Conservation (phyloP, 345 rosid species). For the Excoecaria agallocha region DNA sequence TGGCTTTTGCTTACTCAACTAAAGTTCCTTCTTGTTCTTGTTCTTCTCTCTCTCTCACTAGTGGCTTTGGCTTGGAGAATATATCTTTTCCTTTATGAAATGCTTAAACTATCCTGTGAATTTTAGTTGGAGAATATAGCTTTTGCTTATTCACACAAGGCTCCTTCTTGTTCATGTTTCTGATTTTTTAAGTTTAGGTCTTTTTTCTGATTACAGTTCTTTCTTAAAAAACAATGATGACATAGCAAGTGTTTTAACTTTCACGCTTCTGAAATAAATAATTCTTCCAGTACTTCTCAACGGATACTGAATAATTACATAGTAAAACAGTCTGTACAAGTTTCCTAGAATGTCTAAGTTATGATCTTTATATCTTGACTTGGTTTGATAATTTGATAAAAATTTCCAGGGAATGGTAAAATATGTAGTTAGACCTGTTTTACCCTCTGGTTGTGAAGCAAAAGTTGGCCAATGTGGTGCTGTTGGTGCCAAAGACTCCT, state of each 20-base stretch:
- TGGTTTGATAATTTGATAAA: slow-evolving; percentile 25
- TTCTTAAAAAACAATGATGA: not conserved
- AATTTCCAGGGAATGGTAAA: slow-evolving; percentile 71
- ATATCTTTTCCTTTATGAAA: not conserved
- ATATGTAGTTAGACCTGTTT: slow-evolving; percentile 88
- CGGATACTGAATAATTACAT: not conserved
- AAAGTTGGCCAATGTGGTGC: slow-evolving; percentile 76
- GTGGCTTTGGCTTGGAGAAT: not conserved
- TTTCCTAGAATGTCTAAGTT: not conserved
- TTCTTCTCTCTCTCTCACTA: not conserved
- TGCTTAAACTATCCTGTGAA: not conserved
- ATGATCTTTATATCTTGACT: not conserved
- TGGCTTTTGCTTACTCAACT: not conserved
- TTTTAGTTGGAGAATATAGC: too few relatives aligned
- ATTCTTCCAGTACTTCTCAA: not conserved
- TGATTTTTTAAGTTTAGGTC: not conserved
- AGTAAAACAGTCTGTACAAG: not conserved
- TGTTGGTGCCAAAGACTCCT: slow-evolving; percentile 67
- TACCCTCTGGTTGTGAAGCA: slow-evolving; percentile 82
- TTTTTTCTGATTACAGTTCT: not conserved
- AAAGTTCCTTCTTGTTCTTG: too few relatives aligned
- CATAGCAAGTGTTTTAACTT: not conserved
- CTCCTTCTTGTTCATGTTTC: too few relatives aligned
- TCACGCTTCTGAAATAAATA: not conserved
- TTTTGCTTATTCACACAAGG: too few relatives aligned